Evolutionary conservation across 768 basidiomycete genomes (phyloP), one percentile per base, ranked within the genome.

Genomic region (Fibroporia radiculosa): DNA sequence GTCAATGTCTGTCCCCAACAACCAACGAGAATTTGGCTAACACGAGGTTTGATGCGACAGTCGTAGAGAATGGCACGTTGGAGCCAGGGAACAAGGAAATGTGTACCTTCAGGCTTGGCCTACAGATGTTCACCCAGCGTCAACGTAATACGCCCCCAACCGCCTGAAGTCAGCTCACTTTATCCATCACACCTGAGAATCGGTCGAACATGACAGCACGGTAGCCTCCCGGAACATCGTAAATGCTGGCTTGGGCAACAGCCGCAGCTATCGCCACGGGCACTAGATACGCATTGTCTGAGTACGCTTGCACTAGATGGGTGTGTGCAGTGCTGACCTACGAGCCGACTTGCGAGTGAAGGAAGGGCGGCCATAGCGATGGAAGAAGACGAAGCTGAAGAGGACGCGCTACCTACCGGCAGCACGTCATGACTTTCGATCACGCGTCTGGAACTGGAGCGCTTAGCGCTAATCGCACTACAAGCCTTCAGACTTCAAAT

Each of bases 131-230:
- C 27, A 41, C 14, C 35, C 18, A n/a, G n/a, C n/a, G n/a, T n/a
- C n/a, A n/a, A n/a, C n/a, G n/a, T n/a, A n/a, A n/a, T n/a, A n/a
- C n/a, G n/a, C n/a, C n/a, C n/a, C n/a, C n/a, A n/a, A n/a, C n/a
- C n/a, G n/a, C n/a, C n/a, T n/a, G n/a, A n/a, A n/a, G n/a, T n/a
- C n/a, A n/a, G 55, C 74, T 43, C 50, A 87, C 93, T 72, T 75
- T 66, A 59, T 83, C 73, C 65, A 83, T 82, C 40, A 96, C 93
- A 58, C 93, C 93, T 36, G 85, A 77, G 62, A 99, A 97, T 57
- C 95, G 76, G 66, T 98, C 95, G 67, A 99, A 98, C 85, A 98
- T 93, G 52, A 99, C 93, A 28, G 93, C 93, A 46, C 87, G 75
- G 66, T 82, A 92, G 33, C 93, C 93, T 54, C 93, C 77, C 8